A percentile compares a stretch with the other conserved stretches of the same genome.
Conservation (phyloP, 768 basidiomycete species). For the Phaffia tasmanica region DNA sequence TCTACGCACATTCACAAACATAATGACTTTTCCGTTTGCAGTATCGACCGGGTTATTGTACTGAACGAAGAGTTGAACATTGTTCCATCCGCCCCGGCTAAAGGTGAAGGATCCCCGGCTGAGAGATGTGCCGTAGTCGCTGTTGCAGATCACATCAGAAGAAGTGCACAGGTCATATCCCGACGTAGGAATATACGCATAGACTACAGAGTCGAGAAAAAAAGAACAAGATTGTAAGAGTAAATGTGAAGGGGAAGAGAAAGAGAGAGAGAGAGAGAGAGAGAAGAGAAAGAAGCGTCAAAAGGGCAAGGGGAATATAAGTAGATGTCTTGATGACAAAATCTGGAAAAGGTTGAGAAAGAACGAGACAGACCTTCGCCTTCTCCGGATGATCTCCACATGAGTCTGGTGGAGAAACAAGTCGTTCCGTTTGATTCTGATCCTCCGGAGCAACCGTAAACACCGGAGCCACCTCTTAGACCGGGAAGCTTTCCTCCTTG, state of each 20-base stretch:
- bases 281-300: not conserved
- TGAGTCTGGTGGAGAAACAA: slow-evolving; percentile 62
- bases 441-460: slow-evolving; percentile 60
- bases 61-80: slow-evolving; percentile 61
- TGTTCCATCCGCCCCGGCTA: slow-evolving; percentile 50
- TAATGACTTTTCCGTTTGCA: slow-evolving; percentile 65
- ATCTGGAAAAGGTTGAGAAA: not conserved
- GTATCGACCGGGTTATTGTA: slow-evolving; percentile 56
- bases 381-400: slow-evolving; percentile 57
- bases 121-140: slow-evolving; percentile 40
- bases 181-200: slow-evolving; percentile 9
- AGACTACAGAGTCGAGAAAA: not conserved
- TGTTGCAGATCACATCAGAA: slow-evolving; percentile 10
- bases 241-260: too few relatives aligned
- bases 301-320: not conserved
- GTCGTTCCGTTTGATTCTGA: slow-evolving; percentile 51
- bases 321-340: not conserved
- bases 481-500: slow-evolving; percentile 67
- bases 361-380: slow-evolving; percentile 54
- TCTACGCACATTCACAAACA: slow-evolving; percentile 33
- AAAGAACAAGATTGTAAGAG: not conserved
- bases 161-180: slow-evolving; percentile 14
- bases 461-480: slow-evolving; percentile 54
- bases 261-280: not conserved
- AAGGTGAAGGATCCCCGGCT: slow-evolving; percentile 21